Conservation (phyloP, 2,329 filamentous ascomycete species). For the Pseudopithomyces chartarum region DNA sequence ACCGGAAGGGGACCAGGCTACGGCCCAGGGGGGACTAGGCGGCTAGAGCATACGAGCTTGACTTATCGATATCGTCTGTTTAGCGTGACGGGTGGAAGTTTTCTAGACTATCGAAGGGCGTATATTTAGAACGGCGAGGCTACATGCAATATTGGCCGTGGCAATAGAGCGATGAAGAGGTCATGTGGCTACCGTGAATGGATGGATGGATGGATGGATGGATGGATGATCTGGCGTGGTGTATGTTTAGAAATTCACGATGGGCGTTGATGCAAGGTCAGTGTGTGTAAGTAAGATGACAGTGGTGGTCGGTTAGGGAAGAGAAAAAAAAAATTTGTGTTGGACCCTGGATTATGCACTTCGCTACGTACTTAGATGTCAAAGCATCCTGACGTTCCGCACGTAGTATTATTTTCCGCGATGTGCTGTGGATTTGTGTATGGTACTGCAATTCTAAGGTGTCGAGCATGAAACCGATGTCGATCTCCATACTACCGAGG, state of each 20-base stretch:
- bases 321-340: neutral
- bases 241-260: neutral
- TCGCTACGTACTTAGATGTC: no score
- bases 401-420: no score
- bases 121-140: neutral
- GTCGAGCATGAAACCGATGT: neutral
- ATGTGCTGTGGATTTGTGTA: no score
- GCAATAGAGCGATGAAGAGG: neutral
- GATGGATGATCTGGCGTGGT: neutral
- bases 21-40: neutral
- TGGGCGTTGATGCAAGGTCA: no score
- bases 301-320: no score
- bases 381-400: no score
- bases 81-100: neutral
- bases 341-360: no score
- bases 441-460: no score
- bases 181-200: neutral
- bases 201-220: no score
- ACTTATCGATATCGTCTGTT: neutral
- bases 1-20: neutral
- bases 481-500: neutral
- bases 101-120: slow-evolving; percentile 1
- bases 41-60: neutral
- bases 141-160: neutral
- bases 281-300: no score